phyloP scores from a whole-genome alignment of 495 filamentous ascomycete species.

The Penicillium argentinense region DNA sequence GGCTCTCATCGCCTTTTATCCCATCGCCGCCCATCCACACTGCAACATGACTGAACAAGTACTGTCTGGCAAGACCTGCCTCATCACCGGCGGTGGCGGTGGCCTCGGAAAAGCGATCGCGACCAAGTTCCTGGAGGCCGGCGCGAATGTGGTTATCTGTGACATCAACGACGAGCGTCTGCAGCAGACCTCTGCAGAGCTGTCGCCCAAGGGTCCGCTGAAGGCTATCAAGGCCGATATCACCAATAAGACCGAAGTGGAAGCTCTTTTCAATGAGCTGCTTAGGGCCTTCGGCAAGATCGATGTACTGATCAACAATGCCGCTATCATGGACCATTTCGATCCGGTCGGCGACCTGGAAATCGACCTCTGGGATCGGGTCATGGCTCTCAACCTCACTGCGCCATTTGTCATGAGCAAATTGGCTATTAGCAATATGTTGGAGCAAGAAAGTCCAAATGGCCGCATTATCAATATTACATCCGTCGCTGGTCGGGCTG shows the following conservation, averaged over 20 bases:
- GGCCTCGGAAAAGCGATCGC: conserved; percentile 49
- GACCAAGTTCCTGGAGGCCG: conserved; percentile 33
- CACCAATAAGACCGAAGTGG: conserved; percentile 30
- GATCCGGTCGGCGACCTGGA: conserved; percentile 52
- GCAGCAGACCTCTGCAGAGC: conserved; percentile 37
- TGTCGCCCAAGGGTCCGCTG: conserved; percentile 36
- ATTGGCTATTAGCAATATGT: conserved; percentile 50
- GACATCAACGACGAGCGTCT: conserved; percentile 38
- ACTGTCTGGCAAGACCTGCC: conserved; percentile 36
- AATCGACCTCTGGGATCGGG: conserved; percentile 53
- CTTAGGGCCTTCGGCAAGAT: conserved; percentile 31
- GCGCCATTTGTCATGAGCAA: conserved; percentile 56
- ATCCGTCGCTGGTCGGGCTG: conserved; percentile 35
- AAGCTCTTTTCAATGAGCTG: conserved; percentile 36
- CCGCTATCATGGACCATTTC: conserved; percentile 57
- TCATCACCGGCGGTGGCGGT: conserved; percentile 41
- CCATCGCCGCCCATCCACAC: not conserved
- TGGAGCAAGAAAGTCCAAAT: conserved; percentile 24
- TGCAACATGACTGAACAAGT: conserved; percentile 22
- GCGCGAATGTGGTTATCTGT: conserved; percentile 44
- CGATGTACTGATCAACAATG: conserved; percentile 46
- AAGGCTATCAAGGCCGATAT: conserved; percentile 44
- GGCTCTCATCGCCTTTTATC: too few species aligned
- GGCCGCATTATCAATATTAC: conserved; percentile 41
- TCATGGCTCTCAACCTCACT: conserved; percentile 60